Evolutionary conservation across 257 asterid species (phyloP).

Genomic region (Solanum paucissectum): DNA sequence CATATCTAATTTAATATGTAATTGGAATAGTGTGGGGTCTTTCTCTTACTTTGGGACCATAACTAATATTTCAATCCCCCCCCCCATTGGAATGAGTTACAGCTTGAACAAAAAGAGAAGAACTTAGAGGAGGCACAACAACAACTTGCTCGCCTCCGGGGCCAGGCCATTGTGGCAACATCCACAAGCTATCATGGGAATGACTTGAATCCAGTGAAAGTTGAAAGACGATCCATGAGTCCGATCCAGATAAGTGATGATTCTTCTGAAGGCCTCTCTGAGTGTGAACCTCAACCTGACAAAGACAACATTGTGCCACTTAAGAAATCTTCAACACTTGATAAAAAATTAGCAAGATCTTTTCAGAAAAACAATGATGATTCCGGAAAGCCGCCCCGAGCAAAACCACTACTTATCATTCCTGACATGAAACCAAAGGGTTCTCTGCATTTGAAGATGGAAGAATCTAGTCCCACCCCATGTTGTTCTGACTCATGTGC

Average conservation of each 20-base stretch:
- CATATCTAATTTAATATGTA: background rate
- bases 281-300: background rate
- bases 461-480: constrained; percentile 22
- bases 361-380: constrained; percentile 13
- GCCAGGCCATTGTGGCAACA: constrained; percentile 14
- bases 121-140: constrained; percentile 44
- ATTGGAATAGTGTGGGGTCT: background rate
- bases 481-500: constrained; percentile 19
- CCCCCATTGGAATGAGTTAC: constrained; percentile 11
- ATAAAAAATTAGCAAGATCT: background rate
- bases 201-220: constrained; percentile 12
- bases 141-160: constrained; percentile 39
- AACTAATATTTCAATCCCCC: background rate
- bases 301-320: constrained; percentile 5
- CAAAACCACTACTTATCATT: constrained; percentile 36
- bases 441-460: constrained; percentile 14
- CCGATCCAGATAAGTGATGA: constrained; percentile 1
- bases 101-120: constrained; percentile 50
- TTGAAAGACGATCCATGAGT: constrained; percentile 15
- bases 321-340: constrained; percentile 9
- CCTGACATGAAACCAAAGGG: constrained; percentile 24
- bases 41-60: background rate
- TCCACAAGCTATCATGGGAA: constrained; percentile 15
- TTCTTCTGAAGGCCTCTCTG: background rate
- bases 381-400: constrained; percentile 18